These are phyloP conservation scores for Macrophomina phaseolina DNA, from an alignment of 2,329 filamentous ascomycete genomes.

Conservation along the genomic window DNA sequence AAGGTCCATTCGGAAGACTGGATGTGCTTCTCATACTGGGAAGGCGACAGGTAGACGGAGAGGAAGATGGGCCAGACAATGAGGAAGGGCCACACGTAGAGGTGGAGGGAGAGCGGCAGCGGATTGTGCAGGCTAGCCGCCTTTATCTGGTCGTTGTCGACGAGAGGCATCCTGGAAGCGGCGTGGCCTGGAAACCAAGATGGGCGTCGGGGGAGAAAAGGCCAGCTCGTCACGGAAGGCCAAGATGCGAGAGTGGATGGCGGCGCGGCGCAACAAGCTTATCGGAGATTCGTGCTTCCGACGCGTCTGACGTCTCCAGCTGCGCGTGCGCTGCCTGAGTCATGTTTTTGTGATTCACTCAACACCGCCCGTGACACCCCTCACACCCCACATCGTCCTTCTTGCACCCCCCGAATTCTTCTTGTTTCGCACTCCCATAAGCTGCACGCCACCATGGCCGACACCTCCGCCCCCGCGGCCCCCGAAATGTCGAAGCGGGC, in stretches of 20 bases:
- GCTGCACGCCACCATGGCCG: constrained; percentile 19
- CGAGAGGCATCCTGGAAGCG: constrained; percentile 64
- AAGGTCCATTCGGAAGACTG: constrained; percentile 97
- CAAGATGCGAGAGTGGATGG: constrained; percentile 12
- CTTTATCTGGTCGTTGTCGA: constrained; percentile 90
- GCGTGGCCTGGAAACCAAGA: constrained; percentile 21
- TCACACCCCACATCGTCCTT: constrained; percentile 17
- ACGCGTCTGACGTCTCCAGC: not conserved
- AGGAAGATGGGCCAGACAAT: constrained; percentile 93
- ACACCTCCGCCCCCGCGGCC: constrained; percentile 7
- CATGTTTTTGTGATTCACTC: constrained; percentile 21
- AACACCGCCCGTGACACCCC: constrained; percentile 16
- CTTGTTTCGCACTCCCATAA: not conserved
- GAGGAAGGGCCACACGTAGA: constrained; percentile 92
- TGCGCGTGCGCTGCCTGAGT: constrained; percentile 1
- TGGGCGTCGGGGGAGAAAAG: constrained; percentile 22
- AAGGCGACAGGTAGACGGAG: constrained; percentile 80
- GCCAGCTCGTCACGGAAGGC: constrained; percentile 21
- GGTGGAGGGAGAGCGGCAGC: constrained; percentile 77
- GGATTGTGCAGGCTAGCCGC: constrained; percentile 87
- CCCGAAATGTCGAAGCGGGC: constrained; percentile 51
- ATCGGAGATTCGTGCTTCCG: constrained; percentile 24
- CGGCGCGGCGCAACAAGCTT: not conserved
- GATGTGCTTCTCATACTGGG: constrained; percentile 89
- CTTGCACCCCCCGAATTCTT: not conserved